These are phyloP conservation scores for Myxozyma geophila DNA, from an alignment of 805 yeast genomes.

Conservation along the genomic window DNA sequence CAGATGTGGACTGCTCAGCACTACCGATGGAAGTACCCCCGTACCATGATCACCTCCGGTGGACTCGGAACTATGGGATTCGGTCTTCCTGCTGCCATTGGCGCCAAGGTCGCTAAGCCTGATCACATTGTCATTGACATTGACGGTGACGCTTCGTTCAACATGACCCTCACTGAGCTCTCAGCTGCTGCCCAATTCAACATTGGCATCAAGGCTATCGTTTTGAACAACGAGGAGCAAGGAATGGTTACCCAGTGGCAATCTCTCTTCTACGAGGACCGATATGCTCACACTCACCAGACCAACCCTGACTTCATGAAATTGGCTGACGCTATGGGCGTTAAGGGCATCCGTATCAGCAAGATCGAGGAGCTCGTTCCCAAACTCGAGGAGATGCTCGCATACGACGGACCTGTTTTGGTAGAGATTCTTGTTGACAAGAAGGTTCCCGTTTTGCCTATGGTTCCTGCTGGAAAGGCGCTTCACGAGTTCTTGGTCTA, in stretches of 20 bases:
- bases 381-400: constrained; percentile 70
- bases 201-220: constrained; percentile 86
- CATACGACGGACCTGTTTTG: constrained; percentile 80
- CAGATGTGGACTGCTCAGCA: constrained; percentile 99
- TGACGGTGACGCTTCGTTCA: constrained; percentile 99
- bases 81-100: constrained; percentile 97
- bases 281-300: constrained; percentile 98
- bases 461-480: constrained; percentile 97
- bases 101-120: constrained; percentile 96
- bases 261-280: constrained; percentile 92
- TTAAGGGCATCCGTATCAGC: constrained; percentile 75
- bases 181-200: constrained; percentile 92
- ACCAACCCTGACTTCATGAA: constrained; percentile 90
- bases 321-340: constrained; percentile 92
- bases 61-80: constrained; percentile 99
- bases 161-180: constrained; percentile 94
- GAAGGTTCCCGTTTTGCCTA: constrained; percentile 94
- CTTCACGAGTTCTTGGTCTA: constrained; percentile 88
- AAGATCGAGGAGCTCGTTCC: constrained; percentile 67
- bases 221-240: constrained; percentile 96
- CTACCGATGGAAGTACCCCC: constrained; percentile 90
- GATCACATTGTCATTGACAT: constrained; percentile 94
- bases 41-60: constrained; percentile 96
- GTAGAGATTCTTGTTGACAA: constrained; percentile 87
- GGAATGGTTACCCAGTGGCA: constrained; percentile 99